phyloP scores from a whole-genome alignment of 345 rosid genomes.

The Dipteronia sinensis region DNA sequence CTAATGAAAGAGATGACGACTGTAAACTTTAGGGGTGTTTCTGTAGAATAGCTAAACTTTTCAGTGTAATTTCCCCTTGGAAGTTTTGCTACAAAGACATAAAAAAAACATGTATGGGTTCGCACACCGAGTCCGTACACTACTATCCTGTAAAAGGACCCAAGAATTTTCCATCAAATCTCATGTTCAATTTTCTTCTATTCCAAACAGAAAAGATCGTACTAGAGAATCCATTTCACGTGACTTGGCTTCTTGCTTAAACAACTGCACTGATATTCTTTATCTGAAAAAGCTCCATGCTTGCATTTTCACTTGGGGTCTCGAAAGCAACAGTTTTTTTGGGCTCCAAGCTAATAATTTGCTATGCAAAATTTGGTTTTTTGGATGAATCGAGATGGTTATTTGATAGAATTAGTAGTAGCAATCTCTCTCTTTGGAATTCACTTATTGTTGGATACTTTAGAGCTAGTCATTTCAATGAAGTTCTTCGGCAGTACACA shows the following conservation, averaged over 20 bases:
- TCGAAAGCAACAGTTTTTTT: constrained; percentile 13
- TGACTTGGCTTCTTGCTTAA: constrained; percentile 21
- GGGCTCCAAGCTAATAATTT: constrained; percentile 26
- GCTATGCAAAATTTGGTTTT: constrained; percentile 25
- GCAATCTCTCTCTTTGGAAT: constrained; percentile 22
- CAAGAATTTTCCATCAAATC: neutral
- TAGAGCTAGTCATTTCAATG: constrained; percentile 25
- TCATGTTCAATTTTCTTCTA: constrained; percentile 11
- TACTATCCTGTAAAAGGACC: neutral
- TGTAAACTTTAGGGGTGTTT: no score
- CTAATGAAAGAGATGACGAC: no score
- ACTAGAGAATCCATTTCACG: neutral
- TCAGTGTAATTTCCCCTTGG: no score
- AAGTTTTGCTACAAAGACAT: no score
- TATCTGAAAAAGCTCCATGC: constrained; percentile 34
- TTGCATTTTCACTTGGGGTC: constrained; percentile 25
- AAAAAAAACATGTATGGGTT: no score
- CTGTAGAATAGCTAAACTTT: no score
- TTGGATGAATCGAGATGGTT: constrained; percentile 31
- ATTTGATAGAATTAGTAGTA: constrained; percentile 22
- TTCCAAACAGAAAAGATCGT: neutral
- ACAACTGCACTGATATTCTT: constrained; percentile 21
- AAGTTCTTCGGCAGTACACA: constrained; percentile 33
- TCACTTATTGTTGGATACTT: constrained; percentile 30
- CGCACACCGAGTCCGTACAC: no score